phyloP scores from a whole-genome alignment of 2,329 filamentous ascomycete species.

The Curvularia spicifera region DNA sequence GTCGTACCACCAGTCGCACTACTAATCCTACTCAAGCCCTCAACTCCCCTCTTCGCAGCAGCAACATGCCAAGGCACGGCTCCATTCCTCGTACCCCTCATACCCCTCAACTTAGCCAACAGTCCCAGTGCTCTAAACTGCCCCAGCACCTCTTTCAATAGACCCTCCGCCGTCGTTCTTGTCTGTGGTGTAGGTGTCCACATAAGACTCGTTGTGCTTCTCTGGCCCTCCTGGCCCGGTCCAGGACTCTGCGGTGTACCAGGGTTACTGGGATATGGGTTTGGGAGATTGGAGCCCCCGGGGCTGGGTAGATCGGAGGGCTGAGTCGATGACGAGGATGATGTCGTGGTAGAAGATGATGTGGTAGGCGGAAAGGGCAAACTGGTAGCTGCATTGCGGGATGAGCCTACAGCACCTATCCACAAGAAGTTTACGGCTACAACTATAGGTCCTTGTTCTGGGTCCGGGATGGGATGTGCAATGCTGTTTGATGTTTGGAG shows the following conservation, averaged over 20 bases:
- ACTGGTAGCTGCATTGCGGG: slow-evolving; percentile 33
- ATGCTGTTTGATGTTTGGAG: slow-evolving; percentile 19
- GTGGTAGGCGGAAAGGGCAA: slow-evolving; percentile 37
- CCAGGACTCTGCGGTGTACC: slow-evolving; percentile 19
- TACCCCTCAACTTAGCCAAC: slow-evolving; percentile 70
- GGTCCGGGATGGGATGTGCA: slow-evolving; percentile 29
- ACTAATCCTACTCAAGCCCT: slow-evolving; percentile 57
- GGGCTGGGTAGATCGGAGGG: slow-evolving; percentile 34
- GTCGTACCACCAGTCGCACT: not conserved
- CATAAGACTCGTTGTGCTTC: slow-evolving; percentile 38
- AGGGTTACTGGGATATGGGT: slow-evolving; percentile 11
- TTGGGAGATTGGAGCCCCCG: slow-evolving; percentile 10
- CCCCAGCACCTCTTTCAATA: slow-evolving; percentile 72
- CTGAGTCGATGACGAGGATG: slow-evolving; percentile 7
- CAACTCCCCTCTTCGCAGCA: slow-evolving; percentile 71
- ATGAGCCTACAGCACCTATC: slow-evolving; percentile 52
- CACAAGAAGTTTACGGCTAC: slow-evolving; percentile 55
- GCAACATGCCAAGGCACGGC: slow-evolving; percentile 80
- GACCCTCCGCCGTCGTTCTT: slow-evolving; percentile 59
- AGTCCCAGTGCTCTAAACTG: slow-evolving; percentile 73
- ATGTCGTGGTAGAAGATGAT: not conserved
- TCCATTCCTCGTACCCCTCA: slow-evolving; percentile 61
- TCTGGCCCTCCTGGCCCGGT: slow-evolving; percentile 12
- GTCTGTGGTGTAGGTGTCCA: slow-evolving; percentile 45
- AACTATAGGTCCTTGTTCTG: slow-evolving; percentile 40